A percentile compares a stretch with the other conserved stretches of the same genome.
Conservation (phyloP, 441 rosid genomes). For the Brassica hybrid region DNA sequence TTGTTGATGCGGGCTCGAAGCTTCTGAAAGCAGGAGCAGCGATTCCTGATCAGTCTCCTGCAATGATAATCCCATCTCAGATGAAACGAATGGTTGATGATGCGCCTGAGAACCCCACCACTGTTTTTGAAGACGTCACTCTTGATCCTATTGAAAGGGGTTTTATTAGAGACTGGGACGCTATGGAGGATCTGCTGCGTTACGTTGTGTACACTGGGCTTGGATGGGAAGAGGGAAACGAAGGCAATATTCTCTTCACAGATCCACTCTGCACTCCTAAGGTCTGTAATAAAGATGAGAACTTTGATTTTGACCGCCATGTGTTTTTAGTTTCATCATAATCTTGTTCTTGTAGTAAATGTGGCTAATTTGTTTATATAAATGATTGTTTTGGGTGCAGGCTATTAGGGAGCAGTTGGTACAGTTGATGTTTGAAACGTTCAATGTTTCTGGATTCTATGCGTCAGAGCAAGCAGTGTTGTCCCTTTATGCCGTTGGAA, state of each 20-base stretch:
- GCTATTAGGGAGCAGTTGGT: constrained; percentile 90
- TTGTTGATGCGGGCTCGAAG: constrained; percentile 90
- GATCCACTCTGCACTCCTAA: constrained; percentile 94
- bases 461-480: constrained; percentile 98
- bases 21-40: constrained; percentile 96
- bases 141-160: constrained; percentile 86
- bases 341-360: neutral
- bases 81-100: constrained; percentile 82
- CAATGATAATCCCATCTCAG: constrained; percentile 81
- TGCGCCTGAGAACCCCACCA: constrained; percentile 61
- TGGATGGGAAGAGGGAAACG: constrained; percentile 98
- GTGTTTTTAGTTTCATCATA: neutral
- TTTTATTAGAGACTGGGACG: constrained; percentile 93
- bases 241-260: constrained; percentile 92
- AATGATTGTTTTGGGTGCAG: constrained; percentile 50
- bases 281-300: too few relatives aligned
- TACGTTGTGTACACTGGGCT: constrained; percentile 90
- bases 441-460: constrained; percentile 95
- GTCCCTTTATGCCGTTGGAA: constrained; percentile 97
- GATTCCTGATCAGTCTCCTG: constrained; percentile 90
- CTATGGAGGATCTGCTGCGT: constrained; percentile 89
- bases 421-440: constrained; percentile 96
- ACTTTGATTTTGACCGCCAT: too few relatives aligned
- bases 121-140: constrained; percentile 56
- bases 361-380: neutral